Percentiles rank a stretch among this genome's conserved stretches.
Evolutionary conservation across 306 rosid species (phyloP).

Genomic region (Aeschynomene evenia): DNA sequence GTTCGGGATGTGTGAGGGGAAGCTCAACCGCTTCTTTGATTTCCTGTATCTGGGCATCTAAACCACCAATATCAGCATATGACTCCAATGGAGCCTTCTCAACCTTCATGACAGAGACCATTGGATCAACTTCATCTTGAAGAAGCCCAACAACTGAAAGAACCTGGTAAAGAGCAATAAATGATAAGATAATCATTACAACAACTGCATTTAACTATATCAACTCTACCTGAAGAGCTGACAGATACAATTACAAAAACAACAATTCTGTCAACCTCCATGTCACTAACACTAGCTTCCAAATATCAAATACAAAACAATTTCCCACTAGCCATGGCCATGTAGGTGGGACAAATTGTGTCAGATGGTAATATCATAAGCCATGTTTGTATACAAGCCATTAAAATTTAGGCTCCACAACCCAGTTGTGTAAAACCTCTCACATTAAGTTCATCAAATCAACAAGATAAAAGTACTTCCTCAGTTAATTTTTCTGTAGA

Average conservation of each 20-base stretch:
- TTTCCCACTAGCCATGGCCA: neutral
- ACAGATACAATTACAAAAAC: neutral
- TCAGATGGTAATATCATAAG: no score
- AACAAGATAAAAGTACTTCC: neutral
- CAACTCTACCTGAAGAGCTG: neutral
- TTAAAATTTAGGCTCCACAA: neutral
- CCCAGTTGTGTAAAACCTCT: neutral
- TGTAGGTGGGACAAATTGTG: no score
- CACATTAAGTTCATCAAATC: neutral
- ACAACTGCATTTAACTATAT: conserved; percentile 2
- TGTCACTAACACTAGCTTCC: neutral
- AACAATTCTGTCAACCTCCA: neutral
- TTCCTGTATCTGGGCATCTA: conserved; percentile 98
- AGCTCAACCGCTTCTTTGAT: conserved; percentile 99
- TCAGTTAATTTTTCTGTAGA: neutral
- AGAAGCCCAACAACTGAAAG: conserved; percentile 98
- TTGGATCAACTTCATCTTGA: conserved; percentile 99
- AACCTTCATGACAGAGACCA: conserved; percentile 79
- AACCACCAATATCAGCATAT: conserved; percentile 96
- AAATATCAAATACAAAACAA: neutral
- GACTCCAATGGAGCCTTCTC: conserved; percentile 99
- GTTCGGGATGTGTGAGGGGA: conserved; percentile 94
- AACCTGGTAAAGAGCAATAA: conserved; percentile 50
- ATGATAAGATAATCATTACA: conserved; percentile 2
- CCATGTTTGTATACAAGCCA: no score